Evolutionary conservation across 1,139 yeast species (phyloP), one percentile per base, ranked within the genome.

Genomic region (Pichia sp.): DNA sequence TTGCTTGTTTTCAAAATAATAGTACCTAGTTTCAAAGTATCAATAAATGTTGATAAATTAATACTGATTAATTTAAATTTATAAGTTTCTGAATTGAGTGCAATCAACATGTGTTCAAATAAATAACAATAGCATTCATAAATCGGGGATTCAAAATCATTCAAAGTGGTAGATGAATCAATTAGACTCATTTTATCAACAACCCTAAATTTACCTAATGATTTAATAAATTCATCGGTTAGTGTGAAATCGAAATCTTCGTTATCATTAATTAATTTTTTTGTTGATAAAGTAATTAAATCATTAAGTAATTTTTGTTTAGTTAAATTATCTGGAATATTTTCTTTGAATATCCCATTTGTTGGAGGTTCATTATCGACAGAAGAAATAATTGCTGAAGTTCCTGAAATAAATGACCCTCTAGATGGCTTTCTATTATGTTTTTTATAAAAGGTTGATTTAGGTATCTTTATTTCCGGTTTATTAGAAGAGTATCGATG

Each of bases 371-470:
- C 23, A 16, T 34, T 30, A 1, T 33, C 31, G 6, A 40, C 69
- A 1, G 69, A 65, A 1, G 69, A 62, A 2, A 66, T 60, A 11
- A 66, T 63, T 1, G 70, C 65, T 0, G 69, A 62, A 1, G 58
- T 59, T 4, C 69, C 71, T 9, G 68, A 62, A 4, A 62, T 59
- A 1, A 65, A 59, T 1, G 70, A 66, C 1, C 70, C 70, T 35
- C 70, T 55, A 4, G 69, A 65, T 10, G 58, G 55, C 42, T 54
- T 60, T 37, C 56, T 56, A 3, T 42, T 37, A 39, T 59, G 63
- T 29, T 36, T 48, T 12, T 40, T 42, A 24, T 30, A 35, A 11
- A 38, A 30, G 7, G 41, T 12, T 7, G 24, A n/a, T 22, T 34
- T 42, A 3, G 39, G 10, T 9, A 20, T n/a, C 7, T 32, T 32